Evolutionary conservation across 805 yeast species (phyloP), one percentile per base, ranked within the genome.

Genomic region (Scheffersomyces stipitis): DNA sequence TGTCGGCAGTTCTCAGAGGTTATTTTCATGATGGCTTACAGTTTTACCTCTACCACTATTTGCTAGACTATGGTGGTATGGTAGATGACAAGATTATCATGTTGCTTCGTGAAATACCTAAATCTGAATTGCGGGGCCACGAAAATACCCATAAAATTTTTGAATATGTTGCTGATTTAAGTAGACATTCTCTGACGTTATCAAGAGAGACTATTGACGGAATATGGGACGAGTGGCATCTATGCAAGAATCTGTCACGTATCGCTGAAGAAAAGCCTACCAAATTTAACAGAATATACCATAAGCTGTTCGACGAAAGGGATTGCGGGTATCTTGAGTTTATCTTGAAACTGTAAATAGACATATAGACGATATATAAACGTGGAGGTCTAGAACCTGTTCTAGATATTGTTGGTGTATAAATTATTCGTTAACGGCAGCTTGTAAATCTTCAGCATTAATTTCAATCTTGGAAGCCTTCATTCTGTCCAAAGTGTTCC

Each of bases 361-460:
- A n/a, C 15, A 33, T 10, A 20, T 20, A 20, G 24, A 10, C 10
- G n/a, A 20, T 20, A 15, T 15, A 20, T 20, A 20, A 6, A 28
- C 12, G 15, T 24, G n/a, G 8, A n/a, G 34, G 9, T 7, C 10
- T 6, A 3, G 26, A 27, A 20, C 29, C 20, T 18, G 39, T 20
- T 20, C 24, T 20, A 20, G 24, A 7, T 20, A 7, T n/a, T n/a
- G n/a, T n/a, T n/a, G n/a, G n/a, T n/a, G n/a, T n/a, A 18, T 28
- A 18, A 30, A 15, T 8, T 35, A 32, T 18, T 20, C 45, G 15
- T 41, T 48, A 16, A 65, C 55, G 14, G 69, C 70, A 22, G 52
- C 56, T 30, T 52, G 54, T 33, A 66, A 51, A 30, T 66, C 71
- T 6, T 59, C 64, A 8, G 68, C 71, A 42, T 60, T 64, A 33